These are phyloP conservation scores for Rhizopus stolonifer DNA, from an alignment of 371 early-diverging fungal genomes.

Conservation along the genomic window DNA sequence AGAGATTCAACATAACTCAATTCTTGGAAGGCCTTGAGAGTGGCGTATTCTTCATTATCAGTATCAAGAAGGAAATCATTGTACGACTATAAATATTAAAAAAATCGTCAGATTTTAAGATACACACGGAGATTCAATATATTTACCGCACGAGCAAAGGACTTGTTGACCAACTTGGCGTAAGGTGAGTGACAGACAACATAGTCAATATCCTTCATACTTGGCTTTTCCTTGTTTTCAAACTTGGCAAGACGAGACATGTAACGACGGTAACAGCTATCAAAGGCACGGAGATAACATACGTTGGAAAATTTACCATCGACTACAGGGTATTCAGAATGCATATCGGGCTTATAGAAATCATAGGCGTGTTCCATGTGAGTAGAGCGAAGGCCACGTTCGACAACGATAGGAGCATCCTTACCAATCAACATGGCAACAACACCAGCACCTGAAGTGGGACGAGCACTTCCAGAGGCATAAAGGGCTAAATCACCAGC, in stretches of 20 bases:
- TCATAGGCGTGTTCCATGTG: conserved; percentile 98
- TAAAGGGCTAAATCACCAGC: conserved; percentile 98
- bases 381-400: conserved; percentile 85
- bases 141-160: conserved; percentile 77
- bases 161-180: conserved; percentile 95
- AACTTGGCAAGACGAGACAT: conserved; percentile 68
- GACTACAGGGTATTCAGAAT: conserved; percentile 94
- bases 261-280: conserved; percentile 84
- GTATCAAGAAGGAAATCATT: conserved; percentile 87
- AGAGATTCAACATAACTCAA: conserved; percentile 73
- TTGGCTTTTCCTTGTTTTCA: conserved; percentile 52
- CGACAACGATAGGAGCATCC: conserved; percentile 92
- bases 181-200: conserved; percentile 95
- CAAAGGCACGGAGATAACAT: conserved; percentile 91
- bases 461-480: conserved; percentile 87
- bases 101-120: neutral
- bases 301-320: conserved; percentile 92
- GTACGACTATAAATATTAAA: conserved; percentile 42
- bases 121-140: neutral
- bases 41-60: conserved; percentile 63
- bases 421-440: conserved; percentile 94
- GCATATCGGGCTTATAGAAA: conserved; percentile 97
- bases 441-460: conserved; percentile 96
- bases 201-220: conserved; percentile 75
- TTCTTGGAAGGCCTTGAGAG: conserved; percentile 59